These are phyloP conservation scores for Candida maltosa DNA, from an alignment of 805 yeast genomes.

Conservation along the genomic window DNA sequence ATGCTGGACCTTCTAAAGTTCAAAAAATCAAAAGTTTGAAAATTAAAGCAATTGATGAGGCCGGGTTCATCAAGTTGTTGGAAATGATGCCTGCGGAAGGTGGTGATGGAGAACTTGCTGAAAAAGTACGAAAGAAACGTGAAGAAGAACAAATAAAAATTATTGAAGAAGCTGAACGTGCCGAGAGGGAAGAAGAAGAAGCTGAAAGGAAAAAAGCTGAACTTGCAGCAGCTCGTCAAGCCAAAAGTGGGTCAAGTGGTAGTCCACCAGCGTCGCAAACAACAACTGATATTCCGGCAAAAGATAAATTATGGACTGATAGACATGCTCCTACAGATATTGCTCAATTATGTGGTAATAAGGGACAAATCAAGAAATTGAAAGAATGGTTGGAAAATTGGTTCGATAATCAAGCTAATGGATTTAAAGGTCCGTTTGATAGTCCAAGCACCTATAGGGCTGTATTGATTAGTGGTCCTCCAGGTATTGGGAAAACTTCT, in stretches of 20 bases:
- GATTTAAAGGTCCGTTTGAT: slow-evolving; percentile 56
- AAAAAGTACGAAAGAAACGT: slow-evolving; percentile 65
- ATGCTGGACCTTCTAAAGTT: slow-evolving; percentile 96
- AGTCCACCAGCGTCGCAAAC: slow-evolving; percentile 10
- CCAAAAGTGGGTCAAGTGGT: background rate
- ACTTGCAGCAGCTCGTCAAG: background rate
- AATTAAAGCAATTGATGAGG: slow-evolving; percentile 82
- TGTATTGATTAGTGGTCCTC: slow-evolving; percentile 82
- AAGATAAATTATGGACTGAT: slow-evolving; percentile 84
- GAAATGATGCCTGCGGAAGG: slow-evolving; percentile 87
- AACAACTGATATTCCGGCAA: slow-evolving; percentile 38
- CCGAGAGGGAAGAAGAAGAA: slow-evolving; percentile 47
- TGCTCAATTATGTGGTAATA: slow-evolving; percentile 87
- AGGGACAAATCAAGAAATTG: slow-evolving; percentile 64
- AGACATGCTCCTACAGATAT: slow-evolving; percentile 82
- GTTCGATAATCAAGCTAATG: slow-evolving; percentile 55
- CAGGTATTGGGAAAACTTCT: slow-evolving; percentile 82
- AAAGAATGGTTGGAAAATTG: slow-evolving; percentile 75
- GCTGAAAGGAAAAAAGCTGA: slow-evolving; percentile 23
- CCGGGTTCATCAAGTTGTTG: slow-evolving; percentile 75
- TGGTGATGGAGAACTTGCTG: slow-evolving; percentile 79
- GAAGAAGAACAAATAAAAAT: slow-evolving; percentile 63
- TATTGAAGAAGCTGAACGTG: slow-evolving; percentile 34
- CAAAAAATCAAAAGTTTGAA: slow-evolving; percentile 69
- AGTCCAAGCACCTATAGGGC: slow-evolving; percentile 76